Conservation (phyloP, 2,329 filamentous ascomycete species). For the Blastomyces emzantsi region DNA sequence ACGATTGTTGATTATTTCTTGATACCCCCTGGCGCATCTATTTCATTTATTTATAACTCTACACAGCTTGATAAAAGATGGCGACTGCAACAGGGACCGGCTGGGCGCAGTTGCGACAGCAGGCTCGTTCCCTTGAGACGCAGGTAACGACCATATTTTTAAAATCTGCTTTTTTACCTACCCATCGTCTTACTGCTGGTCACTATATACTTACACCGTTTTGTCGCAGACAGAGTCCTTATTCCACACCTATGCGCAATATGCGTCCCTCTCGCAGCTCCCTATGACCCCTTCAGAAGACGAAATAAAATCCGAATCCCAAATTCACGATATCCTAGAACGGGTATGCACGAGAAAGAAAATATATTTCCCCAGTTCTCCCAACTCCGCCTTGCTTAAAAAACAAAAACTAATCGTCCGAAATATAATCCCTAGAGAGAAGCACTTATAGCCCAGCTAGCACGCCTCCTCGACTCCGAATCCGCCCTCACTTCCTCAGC, state of each 20-base stretch:
- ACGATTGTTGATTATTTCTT: neutral
- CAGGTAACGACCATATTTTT: constrained; percentile 52
- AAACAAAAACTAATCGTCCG: constrained; percentile 11
- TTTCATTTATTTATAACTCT: neutral
- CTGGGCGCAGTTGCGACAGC: constrained; percentile 92
- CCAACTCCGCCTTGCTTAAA: neutral
- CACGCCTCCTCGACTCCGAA: constrained; percentile 88
- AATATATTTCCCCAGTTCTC: neutral
- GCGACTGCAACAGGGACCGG: constrained; percentile 52
- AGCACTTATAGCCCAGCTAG: constrained; percentile 67
- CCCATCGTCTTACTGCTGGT: neutral
- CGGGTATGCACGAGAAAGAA: constrained; percentile 47
- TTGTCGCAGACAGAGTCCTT: constrained; percentile 62
- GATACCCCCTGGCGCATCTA: neutral
- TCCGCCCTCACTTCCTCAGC: constrained; percentile 76
- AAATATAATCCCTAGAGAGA: constrained; percentile 55
- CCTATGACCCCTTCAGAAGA: constrained; percentile 77
- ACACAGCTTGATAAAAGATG: constrained; percentile 33
- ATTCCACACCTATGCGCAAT: constrained; percentile 73
- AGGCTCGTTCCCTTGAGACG: constrained; percentile 77
- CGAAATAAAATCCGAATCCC: constrained; percentile 67
- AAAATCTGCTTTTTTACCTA: neutral
- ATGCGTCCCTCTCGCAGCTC: constrained; percentile 68
- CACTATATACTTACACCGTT: constrained; percentile 13
- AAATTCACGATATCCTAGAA: constrained; percentile 75